phyloP scores from a whole-genome alignment of 768 basidiomycete species.

The Pleurotus ostreatus region DNA sequence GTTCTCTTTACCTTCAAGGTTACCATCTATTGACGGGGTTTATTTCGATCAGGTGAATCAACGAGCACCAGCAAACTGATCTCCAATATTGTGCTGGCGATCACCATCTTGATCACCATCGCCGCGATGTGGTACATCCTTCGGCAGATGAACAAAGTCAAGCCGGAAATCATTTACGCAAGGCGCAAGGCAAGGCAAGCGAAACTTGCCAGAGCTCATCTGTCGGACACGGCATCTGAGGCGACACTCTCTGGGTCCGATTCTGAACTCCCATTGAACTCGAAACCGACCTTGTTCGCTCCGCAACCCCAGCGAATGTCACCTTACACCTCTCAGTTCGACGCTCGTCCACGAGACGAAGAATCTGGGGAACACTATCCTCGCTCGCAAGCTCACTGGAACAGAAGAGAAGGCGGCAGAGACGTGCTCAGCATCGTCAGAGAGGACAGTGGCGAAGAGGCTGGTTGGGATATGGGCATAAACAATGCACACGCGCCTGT shows the following conservation, averaged over 20 bases:
- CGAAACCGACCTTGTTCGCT: background rate
- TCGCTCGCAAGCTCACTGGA: constrained; percentile 12
- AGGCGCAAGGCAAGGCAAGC: constrained; percentile 69
- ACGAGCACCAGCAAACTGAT: constrained; percentile 56
- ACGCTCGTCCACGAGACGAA: background rate
- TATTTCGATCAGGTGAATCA: constrained; percentile 22
- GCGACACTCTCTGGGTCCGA: constrained; percentile 9
- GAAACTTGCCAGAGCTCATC: constrained; percentile 34
- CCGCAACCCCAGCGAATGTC: constrained; percentile 2
- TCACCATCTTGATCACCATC: constrained; percentile 71
- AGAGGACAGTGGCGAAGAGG: constrained; percentile 11
- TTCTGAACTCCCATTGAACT: constrained; percentile 23
- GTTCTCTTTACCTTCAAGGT: constrained; percentile 12
- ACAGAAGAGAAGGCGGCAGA: background rate
- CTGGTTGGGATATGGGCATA: constrained; percentile 9
- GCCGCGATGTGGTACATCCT: constrained; percentile 84
- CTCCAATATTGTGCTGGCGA: constrained; percentile 60
- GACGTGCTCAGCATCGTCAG: constrained; percentile 4
- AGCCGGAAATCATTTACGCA: constrained; percentile 63
- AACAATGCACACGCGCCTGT: background rate
- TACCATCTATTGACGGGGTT: background rate
- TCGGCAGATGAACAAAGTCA: constrained; percentile 62
- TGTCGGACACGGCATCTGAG: constrained; percentile 12
- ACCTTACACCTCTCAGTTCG: background rate
- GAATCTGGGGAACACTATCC: background rate